Evolutionary conservation across 768 basidiomycete genomes (phyloP).

Genomic region (Jaapia argillacea): DNA sequence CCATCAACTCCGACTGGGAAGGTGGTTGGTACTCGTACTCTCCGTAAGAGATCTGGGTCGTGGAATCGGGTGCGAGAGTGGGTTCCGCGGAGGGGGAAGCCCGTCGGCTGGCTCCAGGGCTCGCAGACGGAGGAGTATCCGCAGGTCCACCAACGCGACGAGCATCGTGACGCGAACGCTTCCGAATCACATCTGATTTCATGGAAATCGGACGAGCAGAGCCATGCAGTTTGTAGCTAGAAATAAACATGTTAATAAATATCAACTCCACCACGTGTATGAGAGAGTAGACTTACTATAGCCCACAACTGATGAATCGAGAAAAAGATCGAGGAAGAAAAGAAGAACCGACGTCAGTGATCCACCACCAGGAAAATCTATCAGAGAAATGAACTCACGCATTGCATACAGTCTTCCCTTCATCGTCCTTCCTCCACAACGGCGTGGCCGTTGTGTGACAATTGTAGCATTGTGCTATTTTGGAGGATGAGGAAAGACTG

Average conservation of each 20-base stretch:
- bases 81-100: constrained; percentile 52
- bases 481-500: too few relatives aligned
- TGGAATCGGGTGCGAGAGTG: constrained; percentile 61
- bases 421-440: constrained; percentile 85
- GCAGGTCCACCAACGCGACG: constrained; percentile 44
- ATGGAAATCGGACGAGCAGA: constrained; percentile 81
- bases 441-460: constrained; percentile 87
- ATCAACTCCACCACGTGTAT: constrained; percentile 7
- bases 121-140: constrained; percentile 60
- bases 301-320: constrained; percentile 35
- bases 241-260: constrained; percentile 1
- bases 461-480: constrained; percentile 78
- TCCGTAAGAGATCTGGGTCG: constrained; percentile 46
- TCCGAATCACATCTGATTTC: constrained; percentile 87
- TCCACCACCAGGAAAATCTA: constrained; percentile 25
- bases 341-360: neutral
- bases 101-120: constrained; percentile 65
- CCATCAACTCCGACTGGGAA: constrained; percentile 42
- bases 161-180: constrained; percentile 75
- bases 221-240: constrained; percentile 73
- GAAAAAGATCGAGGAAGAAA: constrained; percentile 4
- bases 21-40: constrained; percentile 29
- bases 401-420: constrained; percentile 86
- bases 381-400: too few relatives aligned
- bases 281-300: constrained; percentile 47